phyloP scores from a whole-genome alignment of 208 protist genomes.

The Wallacemonas rigidus region DNA sequence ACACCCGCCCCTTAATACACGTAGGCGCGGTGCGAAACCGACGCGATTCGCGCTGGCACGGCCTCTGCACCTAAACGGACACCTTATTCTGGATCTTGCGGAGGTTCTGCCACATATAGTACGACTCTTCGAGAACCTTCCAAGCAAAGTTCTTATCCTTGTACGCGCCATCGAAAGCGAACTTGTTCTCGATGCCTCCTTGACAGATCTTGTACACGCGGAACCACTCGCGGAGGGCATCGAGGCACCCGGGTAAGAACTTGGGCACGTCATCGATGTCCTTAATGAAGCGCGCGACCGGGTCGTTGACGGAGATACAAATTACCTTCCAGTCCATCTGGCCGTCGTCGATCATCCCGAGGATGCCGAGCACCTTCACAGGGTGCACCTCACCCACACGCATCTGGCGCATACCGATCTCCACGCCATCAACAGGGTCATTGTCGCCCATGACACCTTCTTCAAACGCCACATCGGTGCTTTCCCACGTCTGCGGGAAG shows the following conservation, averaged over 20 bases:
- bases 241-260: slow-evolving; percentile 88
- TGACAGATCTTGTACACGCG: slow-evolving; percentile 94
- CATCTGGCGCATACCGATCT: slow-evolving; percentile 90
- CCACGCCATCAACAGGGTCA: slow-evolving; percentile 92
- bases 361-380: slow-evolving; percentile 90
- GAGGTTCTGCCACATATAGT: slow-evolving; percentile 93
- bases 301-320: slow-evolving; percentile 91
- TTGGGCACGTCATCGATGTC: slow-evolving; percentile 90
- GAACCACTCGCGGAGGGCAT: slow-evolving; percentile 90
- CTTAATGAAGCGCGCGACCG: slow-evolving; percentile 86
- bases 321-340: slow-evolving; percentile 97
- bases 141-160: slow-evolving; percentile 86
- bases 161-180: slow-evolving; percentile 90
- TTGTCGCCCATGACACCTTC: slow-evolving; percentile 87
- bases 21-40: no score
- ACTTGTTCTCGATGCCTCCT: slow-evolving; percentile 92
- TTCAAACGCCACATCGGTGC: slow-evolving; percentile 88
- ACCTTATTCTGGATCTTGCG: slow-evolving; percentile 86
- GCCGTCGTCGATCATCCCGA: slow-evolving; percentile 94
- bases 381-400: slow-evolving; percentile 79
- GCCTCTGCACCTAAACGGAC: slow-evolving; percentile 45
- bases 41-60: no score
- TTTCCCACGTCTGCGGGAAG: slow-evolving; percentile 97
- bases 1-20: no score
- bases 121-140: slow-evolving; percentile 89